These are phyloP conservation scores for Nitzschia sp. DNA, from an alignment of 108 stramenopile species.

Conservation along the genomic window DNA sequence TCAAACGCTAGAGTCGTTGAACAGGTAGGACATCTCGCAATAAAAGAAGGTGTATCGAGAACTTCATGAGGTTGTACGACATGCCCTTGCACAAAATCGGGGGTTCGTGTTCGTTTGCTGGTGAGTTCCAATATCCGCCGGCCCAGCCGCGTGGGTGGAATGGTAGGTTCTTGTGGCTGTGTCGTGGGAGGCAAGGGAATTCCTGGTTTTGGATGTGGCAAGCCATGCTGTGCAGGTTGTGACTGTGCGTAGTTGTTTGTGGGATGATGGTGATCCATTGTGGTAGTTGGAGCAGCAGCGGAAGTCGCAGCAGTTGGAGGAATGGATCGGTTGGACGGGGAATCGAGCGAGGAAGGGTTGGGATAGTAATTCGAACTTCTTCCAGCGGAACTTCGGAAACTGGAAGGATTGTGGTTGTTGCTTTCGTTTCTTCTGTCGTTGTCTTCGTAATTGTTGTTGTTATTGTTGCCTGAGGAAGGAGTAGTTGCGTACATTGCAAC, in stretches of 20 bases:
- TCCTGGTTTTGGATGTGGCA: conserved; percentile 7
- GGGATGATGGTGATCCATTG: no score
- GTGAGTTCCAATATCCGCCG: conserved; percentile 7
- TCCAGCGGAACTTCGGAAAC: conserved; percentile 28
- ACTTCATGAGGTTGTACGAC: neutral
- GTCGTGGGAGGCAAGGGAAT: conserved; percentile 1
- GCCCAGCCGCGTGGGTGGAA: conserved; percentile 3
- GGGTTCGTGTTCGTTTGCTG: neutral
- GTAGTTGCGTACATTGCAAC: no score
- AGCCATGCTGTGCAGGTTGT: neutral
- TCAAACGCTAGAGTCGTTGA: neutral
- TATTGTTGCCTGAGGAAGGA: no score
- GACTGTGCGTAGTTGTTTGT: no score
- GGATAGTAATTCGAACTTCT: no score
- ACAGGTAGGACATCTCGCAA: conserved; percentile 5
- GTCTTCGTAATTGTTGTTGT: no score
- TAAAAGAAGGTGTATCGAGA: neutral
- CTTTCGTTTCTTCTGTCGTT: no score
- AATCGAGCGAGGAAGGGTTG: no score
- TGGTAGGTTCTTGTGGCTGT: conserved; percentile 1
- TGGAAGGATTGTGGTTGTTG: conserved; percentile 25
- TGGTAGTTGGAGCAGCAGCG: no score
- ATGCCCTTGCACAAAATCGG: conserved; percentile 7
- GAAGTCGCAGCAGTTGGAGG: no score
- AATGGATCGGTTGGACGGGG: no score